phyloP scores from a whole-genome alignment of 2,329 filamentous ascomycete genomes.

The Trichoderma oligosporum region DNA sequence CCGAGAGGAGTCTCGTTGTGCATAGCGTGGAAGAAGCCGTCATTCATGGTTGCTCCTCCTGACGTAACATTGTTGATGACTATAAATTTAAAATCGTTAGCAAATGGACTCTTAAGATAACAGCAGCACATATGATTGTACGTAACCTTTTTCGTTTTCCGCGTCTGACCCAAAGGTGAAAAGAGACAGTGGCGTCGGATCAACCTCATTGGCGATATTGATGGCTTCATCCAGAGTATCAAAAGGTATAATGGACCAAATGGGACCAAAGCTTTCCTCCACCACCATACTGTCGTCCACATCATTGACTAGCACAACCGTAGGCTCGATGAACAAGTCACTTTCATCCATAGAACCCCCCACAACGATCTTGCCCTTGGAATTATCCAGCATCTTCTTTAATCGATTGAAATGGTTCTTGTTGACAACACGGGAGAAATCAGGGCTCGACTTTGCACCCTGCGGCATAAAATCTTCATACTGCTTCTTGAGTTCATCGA shows the following conservation, averaged over 20 bases:
- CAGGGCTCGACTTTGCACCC: slow-evolving; percentile 71
- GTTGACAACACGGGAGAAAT: slow-evolving; percentile 80
- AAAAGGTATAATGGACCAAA: slow-evolving; percentile 77
- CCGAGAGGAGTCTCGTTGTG: slow-evolving; percentile 45
- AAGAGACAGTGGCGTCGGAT: slow-evolving; percentile 77
- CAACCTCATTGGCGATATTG: slow-evolving; percentile 71
- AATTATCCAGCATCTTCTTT: slow-evolving; percentile 86
- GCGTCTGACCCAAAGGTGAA: slow-evolving; percentile 80
- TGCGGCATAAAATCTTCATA: slow-evolving; percentile 78
- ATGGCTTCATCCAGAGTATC: slow-evolving; percentile 83
- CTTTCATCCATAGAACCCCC: slow-evolving; percentile 79
- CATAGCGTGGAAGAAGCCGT: slow-evolving; percentile 42
- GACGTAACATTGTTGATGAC: slow-evolving; percentile 40
- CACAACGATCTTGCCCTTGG: slow-evolving; percentile 77
- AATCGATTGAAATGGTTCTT: slow-evolving; percentile 73
- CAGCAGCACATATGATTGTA: neutral
- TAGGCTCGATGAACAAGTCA: slow-evolving; percentile 84
- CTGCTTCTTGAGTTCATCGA: slow-evolving; percentile 68
- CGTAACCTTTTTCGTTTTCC: slow-evolving; percentile 67
- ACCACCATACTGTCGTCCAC: slow-evolving; percentile 68
- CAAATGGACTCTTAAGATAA: neutral
- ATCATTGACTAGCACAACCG: slow-evolving; percentile 78
- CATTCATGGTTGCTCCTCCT: slow-evolving; percentile 51
- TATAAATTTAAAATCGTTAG: slow-evolving; percentile 26
- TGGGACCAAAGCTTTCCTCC: slow-evolving; percentile 90